Evolutionary conservation across 2,329 filamentous ascomycete genomes (phyloP), one percentile per base, ranked within the genome.

Genomic region (Diaporthe amygdali): DNA sequence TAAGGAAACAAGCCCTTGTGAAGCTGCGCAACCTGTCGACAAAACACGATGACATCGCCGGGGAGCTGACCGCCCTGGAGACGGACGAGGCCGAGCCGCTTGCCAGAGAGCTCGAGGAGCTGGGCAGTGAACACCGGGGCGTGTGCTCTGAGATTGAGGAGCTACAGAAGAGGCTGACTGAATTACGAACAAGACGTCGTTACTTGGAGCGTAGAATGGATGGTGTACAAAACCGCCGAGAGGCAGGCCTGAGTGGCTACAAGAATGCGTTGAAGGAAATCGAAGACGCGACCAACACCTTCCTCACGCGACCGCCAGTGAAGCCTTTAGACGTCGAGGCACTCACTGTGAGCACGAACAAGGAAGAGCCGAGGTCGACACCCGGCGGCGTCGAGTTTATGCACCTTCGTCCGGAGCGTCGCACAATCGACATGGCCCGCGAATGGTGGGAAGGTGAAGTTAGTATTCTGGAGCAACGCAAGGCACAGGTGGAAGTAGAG

Each of bases 241-340:
- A 94, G 78, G 91, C 92, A 2, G 90, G 90, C n/a, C 79, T 94
- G 17, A 93, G 91, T 69, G 91, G 92, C 0, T 95, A 94, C 78
- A 89, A 87, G 25, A 88, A 91, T 1, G 91, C 92, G 5, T 81
- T 94, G 44, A 88, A 84, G 69, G 88, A 93, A 68, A 86, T 93
- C 7, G 91, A 95, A 72, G 83, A 82, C 17, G 88, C 93, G 68
- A 85, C 94, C 7, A 81, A 82, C 6, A 83, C 82, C 5, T 87
- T 95, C 71, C 82, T 95, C 75, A 84, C 81, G 12, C 84, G 86
- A 17, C 90, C 91, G 1, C 88, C 89, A 0, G 80, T 90, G 6
- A 82, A 82, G 49, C 87, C 88, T 0, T 76, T 91, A 9, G 87
- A 90, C 69, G 74, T 82, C 0, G 85, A 85, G 44, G 83, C 85